These are phyloP conservation scores for Trichoderma endophyticum DNA, from an alignment of 2,329 filamentous ascomycete species.

Conservation along the genomic window DNA sequence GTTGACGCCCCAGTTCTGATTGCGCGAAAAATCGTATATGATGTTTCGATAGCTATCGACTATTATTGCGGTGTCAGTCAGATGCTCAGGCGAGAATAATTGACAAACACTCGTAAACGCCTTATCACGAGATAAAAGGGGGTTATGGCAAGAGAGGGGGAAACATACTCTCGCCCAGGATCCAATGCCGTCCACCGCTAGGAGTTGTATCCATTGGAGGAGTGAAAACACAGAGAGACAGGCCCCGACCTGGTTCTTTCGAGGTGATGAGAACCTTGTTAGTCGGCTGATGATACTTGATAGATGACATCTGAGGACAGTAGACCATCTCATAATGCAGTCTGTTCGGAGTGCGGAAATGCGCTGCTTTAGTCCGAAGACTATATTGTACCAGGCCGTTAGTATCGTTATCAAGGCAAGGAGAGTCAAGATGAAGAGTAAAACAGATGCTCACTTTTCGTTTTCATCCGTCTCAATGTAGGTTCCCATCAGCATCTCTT, in stretches of 20 bases:
- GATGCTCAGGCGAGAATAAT: not conserved
- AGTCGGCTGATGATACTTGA: constrained; percentile 45
- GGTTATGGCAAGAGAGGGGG: not conserved
- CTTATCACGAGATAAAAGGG: not conserved
- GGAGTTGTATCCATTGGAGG: constrained; percentile 29
- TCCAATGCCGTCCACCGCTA: constrained; percentile 29
- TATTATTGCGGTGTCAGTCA: constrained; percentile 18
- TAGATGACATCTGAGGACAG: constrained; percentile 43
- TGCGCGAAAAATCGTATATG: constrained; percentile 27
- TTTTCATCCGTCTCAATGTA: constrained; percentile 44
- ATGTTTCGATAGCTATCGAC: constrained; percentile 34
- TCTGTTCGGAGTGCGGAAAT: not conserved
- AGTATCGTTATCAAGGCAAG: not conserved
- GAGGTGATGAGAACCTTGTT: constrained; percentile 44
- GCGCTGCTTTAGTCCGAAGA: constrained; percentile 19
- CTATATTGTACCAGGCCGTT: not conserved
- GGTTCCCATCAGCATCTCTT: constrained; percentile 35
- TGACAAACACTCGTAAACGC: too few species aligned
- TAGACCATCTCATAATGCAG: constrained; percentile 32
- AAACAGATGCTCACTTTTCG: constrained; percentile 34
- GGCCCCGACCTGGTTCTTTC: constrained; percentile 31
- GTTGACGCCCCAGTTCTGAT: constrained; percentile 36
- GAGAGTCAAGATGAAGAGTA: not conserved
- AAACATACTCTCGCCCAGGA: constrained; percentile 36
- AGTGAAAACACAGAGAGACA: constrained; percentile 38